Evolutionary conservation across 1,284 basidiomycete genomes (phyloP).

Genomic region (Omphalotus olearius): DNA sequence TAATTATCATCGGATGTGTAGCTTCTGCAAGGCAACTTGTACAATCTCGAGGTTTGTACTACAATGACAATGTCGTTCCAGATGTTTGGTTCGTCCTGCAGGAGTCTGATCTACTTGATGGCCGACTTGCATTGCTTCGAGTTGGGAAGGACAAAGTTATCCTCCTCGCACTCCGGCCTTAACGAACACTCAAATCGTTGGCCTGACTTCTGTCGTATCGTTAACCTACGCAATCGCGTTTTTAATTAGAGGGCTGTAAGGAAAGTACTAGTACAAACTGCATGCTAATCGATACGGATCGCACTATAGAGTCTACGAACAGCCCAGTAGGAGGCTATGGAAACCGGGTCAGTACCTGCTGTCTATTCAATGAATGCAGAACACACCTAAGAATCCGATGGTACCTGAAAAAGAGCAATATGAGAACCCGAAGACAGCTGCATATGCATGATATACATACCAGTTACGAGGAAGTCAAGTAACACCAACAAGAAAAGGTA

Average conservation of each 20-base stretch:
- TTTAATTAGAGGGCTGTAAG: too few relatives aligned
- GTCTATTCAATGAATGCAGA: not conserved
- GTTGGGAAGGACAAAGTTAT: slow-evolving; percentile 74
- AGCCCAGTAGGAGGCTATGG: slow-evolving; percentile 80
- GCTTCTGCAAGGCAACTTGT: slow-evolving; percentile 58
- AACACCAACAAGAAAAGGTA: slow-evolving; percentile 85
- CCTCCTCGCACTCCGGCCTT: slow-evolving; percentile 41
- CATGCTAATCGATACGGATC: slow-evolving; percentile 64
- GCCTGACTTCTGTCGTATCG: too few relatives aligned
- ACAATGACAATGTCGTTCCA: slow-evolving; percentile 39
- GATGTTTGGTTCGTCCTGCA: slow-evolving; percentile 39
- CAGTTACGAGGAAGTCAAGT: slow-evolving; percentile 87
- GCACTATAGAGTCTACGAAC: slow-evolving; percentile 78
- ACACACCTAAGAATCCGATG: slow-evolving; percentile 61
- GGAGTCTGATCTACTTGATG: slow-evolving; percentile 56
- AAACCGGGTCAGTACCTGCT: not conserved
- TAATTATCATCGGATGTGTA: slow-evolving; percentile 16
- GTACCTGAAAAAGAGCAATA: slow-evolving; percentile 44
- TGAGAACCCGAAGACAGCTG: slow-evolving; percentile 1
- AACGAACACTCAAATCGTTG: not conserved
- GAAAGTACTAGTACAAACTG: slow-evolving; percentile 1
- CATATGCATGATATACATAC: slow-evolving; percentile 33
- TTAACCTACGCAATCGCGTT: too few relatives aligned
- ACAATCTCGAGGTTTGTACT: slow-evolving; percentile 38
- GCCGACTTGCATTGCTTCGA: slow-evolving; percentile 62